Conservation (phyloP, 208 protist genomes). For the Novymonas esmeraldas region DNA sequence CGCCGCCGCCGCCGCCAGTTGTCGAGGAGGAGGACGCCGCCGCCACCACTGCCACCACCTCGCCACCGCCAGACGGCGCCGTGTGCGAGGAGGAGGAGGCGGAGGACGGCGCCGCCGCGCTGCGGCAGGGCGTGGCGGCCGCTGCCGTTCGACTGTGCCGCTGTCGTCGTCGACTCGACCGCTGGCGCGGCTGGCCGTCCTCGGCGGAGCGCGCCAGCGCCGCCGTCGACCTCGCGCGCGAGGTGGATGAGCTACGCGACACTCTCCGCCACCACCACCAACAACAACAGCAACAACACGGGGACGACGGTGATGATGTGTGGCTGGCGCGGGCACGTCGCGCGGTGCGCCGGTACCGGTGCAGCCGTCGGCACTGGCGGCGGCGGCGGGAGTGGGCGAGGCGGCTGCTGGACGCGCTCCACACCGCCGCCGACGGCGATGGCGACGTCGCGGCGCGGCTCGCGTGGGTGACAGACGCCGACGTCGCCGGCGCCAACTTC, state of each 20-base stretch:
- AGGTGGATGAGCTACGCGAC: conserved; percentile 7
- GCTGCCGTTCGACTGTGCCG: conserved; percentile 6
- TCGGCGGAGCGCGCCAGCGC: conserved; percentile 18
- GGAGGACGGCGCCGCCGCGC: background rate
- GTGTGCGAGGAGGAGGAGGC: too few relatives aligned
- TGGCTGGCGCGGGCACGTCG: conserved; percentile 10
- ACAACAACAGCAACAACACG: background rate
- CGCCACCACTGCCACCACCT: too few relatives aligned
- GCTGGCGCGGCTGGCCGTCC: conserved; percentile 26
- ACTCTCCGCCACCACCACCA: conserved; percentile 1
- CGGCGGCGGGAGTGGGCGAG: conserved; percentile 70
- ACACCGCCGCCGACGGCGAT: conserved; percentile 53
- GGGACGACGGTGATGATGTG: background rate
- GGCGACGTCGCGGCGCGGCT: conserved; percentile 54
- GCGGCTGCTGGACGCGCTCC: conserved; percentile 63
- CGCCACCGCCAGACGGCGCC: too few relatives aligned
- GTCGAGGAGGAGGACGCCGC: background rate
- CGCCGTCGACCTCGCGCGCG: conserved; percentile 6
- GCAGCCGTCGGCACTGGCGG: conserved; percentile 59
- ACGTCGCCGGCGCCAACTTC: conserved; percentile 52
- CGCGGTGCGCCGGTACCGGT: conserved; percentile 47
- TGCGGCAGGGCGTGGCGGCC: background rate
- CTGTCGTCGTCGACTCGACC: conserved; percentile 10
- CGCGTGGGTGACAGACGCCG: conserved; percentile 66
- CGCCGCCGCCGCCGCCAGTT: background rate